phyloP scores from a whole-genome alignment of 1,284 basidiomycete genomes.

The Trametes pubescens region DNA sequence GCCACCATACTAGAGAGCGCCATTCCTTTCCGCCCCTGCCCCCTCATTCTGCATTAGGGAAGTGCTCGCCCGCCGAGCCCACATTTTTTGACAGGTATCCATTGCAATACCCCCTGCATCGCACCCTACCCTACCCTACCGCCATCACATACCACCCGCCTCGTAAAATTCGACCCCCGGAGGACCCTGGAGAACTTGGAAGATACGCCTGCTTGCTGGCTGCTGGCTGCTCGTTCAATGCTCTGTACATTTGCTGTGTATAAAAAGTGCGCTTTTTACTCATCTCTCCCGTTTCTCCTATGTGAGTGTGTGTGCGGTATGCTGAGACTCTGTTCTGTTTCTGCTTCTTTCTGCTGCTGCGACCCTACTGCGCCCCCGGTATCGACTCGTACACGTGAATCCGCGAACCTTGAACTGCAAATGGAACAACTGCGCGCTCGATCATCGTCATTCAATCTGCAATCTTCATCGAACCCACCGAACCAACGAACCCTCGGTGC shows the following conservation, averaged over 20 bases:
- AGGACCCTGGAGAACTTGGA: neutral
- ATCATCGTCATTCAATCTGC: neutral
- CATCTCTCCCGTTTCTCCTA: neutral
- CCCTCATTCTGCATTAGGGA: conserved; percentile 3
- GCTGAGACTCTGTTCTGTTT: conserved; percentile 1
- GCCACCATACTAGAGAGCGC: conserved; percentile 33
- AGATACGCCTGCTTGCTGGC: conserved; percentile 1
- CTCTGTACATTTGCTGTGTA: conserved; percentile 24
- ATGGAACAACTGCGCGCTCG: neutral
- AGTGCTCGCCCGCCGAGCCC: neutral
- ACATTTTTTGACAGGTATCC: neutral
- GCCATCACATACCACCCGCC: neutral
- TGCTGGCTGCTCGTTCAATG: conserved; percentile 4
- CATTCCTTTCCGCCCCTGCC: neutral
- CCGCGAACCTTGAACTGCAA: neutral
- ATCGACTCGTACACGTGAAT: neutral
- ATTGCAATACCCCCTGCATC: neutral
- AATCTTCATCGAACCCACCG: neutral
- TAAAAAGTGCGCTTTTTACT: conserved; percentile 15
- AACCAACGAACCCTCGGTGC: neutral
- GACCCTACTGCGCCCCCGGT: neutral
- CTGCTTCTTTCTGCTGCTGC: neutral
- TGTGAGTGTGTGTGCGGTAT: neutral
- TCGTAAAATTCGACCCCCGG: conserved; percentile 2
- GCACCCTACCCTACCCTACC: neutral